Evolutionary conservation across 768 basidiomycete genomes (phyloP), one percentile per base, ranked within the genome.

Genomic region (Trametes cingulata): DNA sequence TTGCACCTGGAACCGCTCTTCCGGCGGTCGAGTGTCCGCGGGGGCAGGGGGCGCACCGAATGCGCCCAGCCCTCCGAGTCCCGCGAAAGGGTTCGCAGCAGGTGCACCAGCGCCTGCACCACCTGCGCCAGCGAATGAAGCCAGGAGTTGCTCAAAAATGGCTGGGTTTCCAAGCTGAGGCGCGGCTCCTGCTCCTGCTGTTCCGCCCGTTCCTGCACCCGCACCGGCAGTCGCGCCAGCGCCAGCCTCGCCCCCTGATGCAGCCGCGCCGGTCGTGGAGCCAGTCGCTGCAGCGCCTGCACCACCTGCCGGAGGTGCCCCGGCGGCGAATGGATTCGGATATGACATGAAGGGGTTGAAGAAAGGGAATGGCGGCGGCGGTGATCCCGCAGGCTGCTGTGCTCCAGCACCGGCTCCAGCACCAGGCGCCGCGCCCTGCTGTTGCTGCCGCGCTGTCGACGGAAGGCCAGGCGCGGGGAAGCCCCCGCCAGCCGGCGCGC

Each of bases 1-100:
- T 69, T 94, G 91, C 17, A 88, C 84, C 69, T 95, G 90, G 80
- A 91, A 98, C 49, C 95, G 80, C 77, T 96, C 96, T 71, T 98
- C 96, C 1, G 94, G 87, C 17, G 91, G 80, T 68, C 92, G 77
- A 5, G 84, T 74, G 69, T 93, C 91, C 0, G 84, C 76, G 8
- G 91, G 86, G 0, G 82, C 71, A 3, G 80, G 72, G 9, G 60
- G 60, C 5, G 64, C 73, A 10, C 67, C 68, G 36, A 71, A 65
- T 8, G 66, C 75, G 42, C 72, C 71, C 12, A 65, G 24, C 39
- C 68, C 68, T 13, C 56, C 62, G 25, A 61, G 17, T 25, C 61
- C 60, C 19, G 63, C 69, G 24, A 68, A 66, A n/a, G 65, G 68
- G 22, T 62, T 75, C 24, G 64, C 51, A 2, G 65, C 69, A 39